A percentile compares a stretch with the other conserved stretches of the same genome.
Evolutionary conservation across 2,329 filamentous ascomycete genomes (phyloP).

Genomic region (Penicillium hordei): DNA sequence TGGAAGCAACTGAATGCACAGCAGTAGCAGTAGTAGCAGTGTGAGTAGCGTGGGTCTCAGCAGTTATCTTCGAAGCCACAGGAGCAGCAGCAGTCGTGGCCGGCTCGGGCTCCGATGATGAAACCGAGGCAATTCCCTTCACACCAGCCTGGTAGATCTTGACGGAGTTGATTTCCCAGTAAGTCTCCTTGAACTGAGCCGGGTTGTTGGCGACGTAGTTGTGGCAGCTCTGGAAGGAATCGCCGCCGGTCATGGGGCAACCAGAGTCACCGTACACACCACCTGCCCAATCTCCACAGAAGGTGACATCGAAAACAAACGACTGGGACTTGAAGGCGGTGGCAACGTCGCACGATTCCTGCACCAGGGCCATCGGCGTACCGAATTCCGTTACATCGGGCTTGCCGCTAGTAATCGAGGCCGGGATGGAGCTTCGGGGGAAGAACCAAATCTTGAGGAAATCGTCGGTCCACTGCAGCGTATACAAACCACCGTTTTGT

Average conservation of each 20-base stretch:
- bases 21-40: neutral
- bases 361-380: slow-evolving; percentile 47
- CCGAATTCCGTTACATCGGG: slow-evolving; percentile 51
- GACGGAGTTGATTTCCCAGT: slow-evolving; percentile 74
- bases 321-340: slow-evolving; percentile 43
- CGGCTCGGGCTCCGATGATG: slow-evolving; percentile 3
- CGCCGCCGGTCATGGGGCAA: slow-evolving; percentile 58
- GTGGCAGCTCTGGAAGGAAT: slow-evolving; percentile 64
- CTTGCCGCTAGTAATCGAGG: slow-evolving; percentile 43
- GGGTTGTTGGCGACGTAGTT: slow-evolving; percentile 73
- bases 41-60: neutral
- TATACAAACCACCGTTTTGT: slow-evolving; percentile 51
- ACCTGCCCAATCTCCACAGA: slow-evolving; percentile 59
- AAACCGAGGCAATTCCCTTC: slow-evolving; percentile 6
- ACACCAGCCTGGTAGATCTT: slow-evolving; percentile 56
- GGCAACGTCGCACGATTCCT: slow-evolving; percentile 43
- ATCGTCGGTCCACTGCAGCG: slow-evolving; percentile 48
- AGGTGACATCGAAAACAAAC: slow-evolving; percentile 53
- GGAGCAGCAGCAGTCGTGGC: slow-evolving; percentile 1
- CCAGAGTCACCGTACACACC: slow-evolving; percentile 48
- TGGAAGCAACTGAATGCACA: neutral
- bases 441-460: slow-evolving; percentile 56
- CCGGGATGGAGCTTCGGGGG: slow-evolving; percentile 45
- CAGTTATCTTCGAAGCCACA: neutral
- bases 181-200: slow-evolving; percentile 67